Percentiles rank a stretch among this genome's conserved stretches.
These are phyloP conservation scores for Mrakia hoshinonis DNA, from an alignment of 768 basidiomycete genomes.

Conservation along the genomic window DNA sequence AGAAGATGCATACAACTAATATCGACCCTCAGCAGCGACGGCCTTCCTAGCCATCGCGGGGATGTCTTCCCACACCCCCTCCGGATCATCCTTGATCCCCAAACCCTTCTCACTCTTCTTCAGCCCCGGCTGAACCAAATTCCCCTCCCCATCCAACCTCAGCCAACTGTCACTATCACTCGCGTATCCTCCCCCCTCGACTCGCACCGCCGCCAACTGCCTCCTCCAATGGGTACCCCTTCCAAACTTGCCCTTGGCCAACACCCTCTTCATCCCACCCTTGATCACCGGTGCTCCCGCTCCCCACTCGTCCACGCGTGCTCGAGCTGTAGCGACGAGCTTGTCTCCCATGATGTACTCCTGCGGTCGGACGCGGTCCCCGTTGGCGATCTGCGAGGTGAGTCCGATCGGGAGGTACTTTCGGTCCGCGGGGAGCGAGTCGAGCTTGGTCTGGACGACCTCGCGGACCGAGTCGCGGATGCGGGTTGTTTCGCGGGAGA, in stretches of 20 bases:
- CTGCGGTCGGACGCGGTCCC: not conserved
- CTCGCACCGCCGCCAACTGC: not conserved
- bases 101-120: too few relatives aligned
- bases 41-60: too few relatives aligned
- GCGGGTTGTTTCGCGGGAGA: slow-evolving; percentile 10
- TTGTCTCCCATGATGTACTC: not conserved
- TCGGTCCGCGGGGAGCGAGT: not conserved
- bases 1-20: too few relatives aligned
- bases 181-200: not conserved
- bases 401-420: slow-evolving; percentile 6
- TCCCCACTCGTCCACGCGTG: not conserved
- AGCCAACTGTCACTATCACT: not conserved
- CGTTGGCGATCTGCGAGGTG: not conserved
- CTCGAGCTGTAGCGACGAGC: not conserved
- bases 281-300: not conserved
- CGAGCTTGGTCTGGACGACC: slow-evolving; percentile 5
- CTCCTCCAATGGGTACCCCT: not conserved
- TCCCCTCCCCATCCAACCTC: not conserved
- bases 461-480: slow-evolving; percentile 9
- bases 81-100: too few relatives aligned
- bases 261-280: not conserved
- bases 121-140: not conserved
- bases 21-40: too few relatives aligned
- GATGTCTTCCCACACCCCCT: too few relatives aligned
- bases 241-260: not conserved